These are phyloP conservation scores for Sporothrix protearum DNA, from an alignment of 2,329 filamentous ascomycete genomes.

Conservation along the genomic window DNA sequence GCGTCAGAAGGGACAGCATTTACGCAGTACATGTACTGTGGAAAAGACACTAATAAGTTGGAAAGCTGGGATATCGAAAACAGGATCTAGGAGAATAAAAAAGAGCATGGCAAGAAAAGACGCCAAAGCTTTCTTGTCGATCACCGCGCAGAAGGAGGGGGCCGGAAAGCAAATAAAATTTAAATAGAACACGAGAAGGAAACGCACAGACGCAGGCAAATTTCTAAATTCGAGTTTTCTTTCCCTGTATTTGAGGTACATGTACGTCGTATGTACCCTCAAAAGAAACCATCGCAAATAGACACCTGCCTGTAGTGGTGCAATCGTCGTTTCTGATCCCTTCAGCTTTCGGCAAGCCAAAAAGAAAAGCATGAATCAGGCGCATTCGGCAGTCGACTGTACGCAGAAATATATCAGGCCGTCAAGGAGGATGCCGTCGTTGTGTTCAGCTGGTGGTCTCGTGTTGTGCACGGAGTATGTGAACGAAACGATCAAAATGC, in stretches of 20 bases:
- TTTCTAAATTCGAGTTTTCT: neutral
- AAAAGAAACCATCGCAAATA: neutral
- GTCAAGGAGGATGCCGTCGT: neutral
- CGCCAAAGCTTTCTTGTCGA: neutral
- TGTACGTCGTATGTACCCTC: neutral
- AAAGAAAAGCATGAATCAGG: neutral
- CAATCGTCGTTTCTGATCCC: neutral
- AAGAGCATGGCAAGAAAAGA: neutral
- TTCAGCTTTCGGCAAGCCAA: neutral
- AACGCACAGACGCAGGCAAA: neutral
- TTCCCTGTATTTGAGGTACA: neutral
- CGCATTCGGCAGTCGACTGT: neutral
- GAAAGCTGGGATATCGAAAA: neutral
- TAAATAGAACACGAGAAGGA: neutral
- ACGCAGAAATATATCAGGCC: neutral
- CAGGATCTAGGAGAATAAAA: neutral
- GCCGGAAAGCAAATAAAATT: neutral
- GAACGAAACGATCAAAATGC: neutral
- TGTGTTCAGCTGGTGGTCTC: neutral
- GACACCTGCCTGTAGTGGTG: conserved; percentile 1
- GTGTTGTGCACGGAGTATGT: neutral
- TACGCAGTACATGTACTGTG: neutral
- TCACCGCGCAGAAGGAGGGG: neutral
- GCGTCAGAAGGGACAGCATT: neutral
- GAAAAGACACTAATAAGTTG: neutral